These are phyloP conservation scores for Capillidium heterosporum DNA, from an alignment of 371 early-diverging fungal species.

Conservation along the genomic window DNA sequence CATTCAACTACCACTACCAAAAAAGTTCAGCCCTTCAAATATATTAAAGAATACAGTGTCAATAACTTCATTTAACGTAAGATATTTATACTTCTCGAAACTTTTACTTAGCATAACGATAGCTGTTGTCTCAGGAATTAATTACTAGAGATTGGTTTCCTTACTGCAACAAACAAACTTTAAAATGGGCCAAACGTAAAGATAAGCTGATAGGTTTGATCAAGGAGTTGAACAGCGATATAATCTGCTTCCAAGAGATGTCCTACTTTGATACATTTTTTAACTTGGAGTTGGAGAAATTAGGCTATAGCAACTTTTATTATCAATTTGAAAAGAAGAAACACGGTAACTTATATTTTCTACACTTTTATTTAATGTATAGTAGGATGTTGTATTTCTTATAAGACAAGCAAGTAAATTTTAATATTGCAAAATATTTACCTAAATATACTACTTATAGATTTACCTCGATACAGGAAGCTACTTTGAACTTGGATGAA, in stretches of 20 bases:
- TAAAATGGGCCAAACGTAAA: not conserved
- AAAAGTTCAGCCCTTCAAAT: too few relatives aligned
- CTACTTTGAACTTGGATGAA: not conserved
- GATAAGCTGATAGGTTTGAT: not conserved
- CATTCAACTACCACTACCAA: too few relatives aligned
- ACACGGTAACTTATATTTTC: not conserved
- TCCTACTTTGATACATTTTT: not conserved
- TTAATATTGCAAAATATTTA: not conserved
- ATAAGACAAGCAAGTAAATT: not conserved
- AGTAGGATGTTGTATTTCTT: constrained; percentile 4
- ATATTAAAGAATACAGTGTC: too few relatives aligned
- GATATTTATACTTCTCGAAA: too few relatives aligned
- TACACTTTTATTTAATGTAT: not conserved
- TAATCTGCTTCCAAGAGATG: constrained; percentile 4
- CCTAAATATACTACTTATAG: not conserved
- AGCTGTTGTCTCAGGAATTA: not conserved
- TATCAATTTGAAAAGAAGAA: not conserved
- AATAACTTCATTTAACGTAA: too few relatives aligned
- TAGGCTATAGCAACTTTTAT: not conserved
- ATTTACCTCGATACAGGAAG: not conserved
- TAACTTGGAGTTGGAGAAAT: not conserved
- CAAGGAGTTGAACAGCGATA: not conserved
- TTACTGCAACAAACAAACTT: constrained; percentile 4
- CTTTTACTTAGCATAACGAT: too few relatives aligned
- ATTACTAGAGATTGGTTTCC: not conserved